A percentile compares a stretch with the other conserved stretches of the same genome.
Conservation (phyloP, 2,329 filamentous ascomycete species). For the Drechslerella coelobrocha region DNA sequence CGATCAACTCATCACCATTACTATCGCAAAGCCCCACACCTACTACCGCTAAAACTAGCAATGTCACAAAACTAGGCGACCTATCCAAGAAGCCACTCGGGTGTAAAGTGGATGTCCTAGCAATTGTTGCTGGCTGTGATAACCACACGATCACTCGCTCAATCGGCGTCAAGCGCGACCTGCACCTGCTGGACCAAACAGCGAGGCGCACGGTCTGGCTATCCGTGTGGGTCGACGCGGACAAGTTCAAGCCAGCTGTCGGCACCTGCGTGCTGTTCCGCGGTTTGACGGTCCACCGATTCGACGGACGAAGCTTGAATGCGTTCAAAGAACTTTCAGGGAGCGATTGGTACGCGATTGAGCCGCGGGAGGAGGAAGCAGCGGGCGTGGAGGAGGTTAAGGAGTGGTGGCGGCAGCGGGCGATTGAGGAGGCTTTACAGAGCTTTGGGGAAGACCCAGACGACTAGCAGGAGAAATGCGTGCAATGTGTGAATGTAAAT, state of each 20-base stretch:
- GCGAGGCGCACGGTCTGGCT: conserved; percentile 28
- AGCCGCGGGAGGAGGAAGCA: conserved; percentile 23
- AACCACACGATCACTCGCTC: conserved; percentile 40
- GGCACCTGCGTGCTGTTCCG: conserved; percentile 42
- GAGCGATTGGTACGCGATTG: conserved; percentile 20
- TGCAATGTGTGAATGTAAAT: conserved; percentile 20
- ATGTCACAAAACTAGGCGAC: conserved; percentile 41
- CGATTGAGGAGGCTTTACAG: conserved; percentile 20
- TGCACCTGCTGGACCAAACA: conserved; percentile 41
- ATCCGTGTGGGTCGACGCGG: conserved; percentile 48
- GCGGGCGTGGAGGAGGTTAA: conserved; percentile 29
- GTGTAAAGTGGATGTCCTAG: conserved; percentile 20
- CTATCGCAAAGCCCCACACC: conserved; percentile 36
- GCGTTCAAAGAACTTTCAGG: conserved; percentile 34
- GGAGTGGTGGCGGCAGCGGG: conserved; percentile 31
- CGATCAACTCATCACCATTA: conserved; percentile 2
- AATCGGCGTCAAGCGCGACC: conserved; percentile 50
- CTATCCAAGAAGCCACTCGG: conserved; percentile 34
- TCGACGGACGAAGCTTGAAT: conserved; percentile 47
- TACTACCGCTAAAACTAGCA: conserved; percentile 26
- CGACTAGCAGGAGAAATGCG: conserved; percentile 9
- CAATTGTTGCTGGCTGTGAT: conserved; percentile 22
- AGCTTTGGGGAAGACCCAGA: conserved; percentile 19
- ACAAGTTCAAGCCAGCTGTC: conserved; percentile 22
- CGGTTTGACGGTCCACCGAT: conserved; percentile 40